Conservation (phyloP, 2,329 filamentous ascomycete species). For the Aspergillus sp. region DNA sequence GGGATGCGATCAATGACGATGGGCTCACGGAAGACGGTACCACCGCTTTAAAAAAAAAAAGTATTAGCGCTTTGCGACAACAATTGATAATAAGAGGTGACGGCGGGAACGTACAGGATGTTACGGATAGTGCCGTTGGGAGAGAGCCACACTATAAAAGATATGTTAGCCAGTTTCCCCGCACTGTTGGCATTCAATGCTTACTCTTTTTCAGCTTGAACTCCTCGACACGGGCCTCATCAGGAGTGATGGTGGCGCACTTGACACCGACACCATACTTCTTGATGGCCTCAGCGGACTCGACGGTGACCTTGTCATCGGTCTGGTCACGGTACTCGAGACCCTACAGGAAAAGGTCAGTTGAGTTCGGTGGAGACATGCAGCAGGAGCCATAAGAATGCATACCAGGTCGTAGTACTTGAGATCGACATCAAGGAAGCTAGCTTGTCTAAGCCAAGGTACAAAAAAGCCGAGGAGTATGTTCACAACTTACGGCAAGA, state of each 20-base stretch:
- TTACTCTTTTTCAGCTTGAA: slow-evolving; percentile 98
- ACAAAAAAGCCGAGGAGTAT: not conserved
- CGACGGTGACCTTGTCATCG: slow-evolving; percentile 91
- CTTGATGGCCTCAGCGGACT: slow-evolving; percentile 96
- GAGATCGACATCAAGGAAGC: slow-evolving; percentile 91
- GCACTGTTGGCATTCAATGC: slow-evolving; percentile 28
- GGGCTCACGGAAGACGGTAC: slow-evolving; percentile 98
- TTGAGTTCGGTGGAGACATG: not conserved
- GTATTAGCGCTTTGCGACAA: slow-evolving; percentile 20
- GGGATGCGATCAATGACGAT: slow-evolving; percentile 95
- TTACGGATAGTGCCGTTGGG: slow-evolving; percentile 86
- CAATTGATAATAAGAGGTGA: not conserved
- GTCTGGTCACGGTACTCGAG: slow-evolving; percentile 94
- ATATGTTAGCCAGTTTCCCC: slow-evolving; percentile 13
- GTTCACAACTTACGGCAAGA: slow-evolving; percentile 63
- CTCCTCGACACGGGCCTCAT: slow-evolving; percentile 94
- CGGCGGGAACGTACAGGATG: slow-evolving; percentile 51
- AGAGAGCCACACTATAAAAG: slow-evolving; percentile 81
- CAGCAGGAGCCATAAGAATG: slow-evolving; percentile 1
- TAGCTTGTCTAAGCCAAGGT: slow-evolving; percentile 27
- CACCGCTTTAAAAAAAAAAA: slow-evolving; percentile 62
- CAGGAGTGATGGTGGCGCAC: slow-evolving; percentile 98
- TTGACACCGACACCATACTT: slow-evolving; percentile 99
- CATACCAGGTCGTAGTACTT: slow-evolving; percentile 88
- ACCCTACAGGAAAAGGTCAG: slow-evolving; percentile 50